phyloP scores from a whole-genome alignment of 139 green algal species.

The Chlorella sp. region DNA sequence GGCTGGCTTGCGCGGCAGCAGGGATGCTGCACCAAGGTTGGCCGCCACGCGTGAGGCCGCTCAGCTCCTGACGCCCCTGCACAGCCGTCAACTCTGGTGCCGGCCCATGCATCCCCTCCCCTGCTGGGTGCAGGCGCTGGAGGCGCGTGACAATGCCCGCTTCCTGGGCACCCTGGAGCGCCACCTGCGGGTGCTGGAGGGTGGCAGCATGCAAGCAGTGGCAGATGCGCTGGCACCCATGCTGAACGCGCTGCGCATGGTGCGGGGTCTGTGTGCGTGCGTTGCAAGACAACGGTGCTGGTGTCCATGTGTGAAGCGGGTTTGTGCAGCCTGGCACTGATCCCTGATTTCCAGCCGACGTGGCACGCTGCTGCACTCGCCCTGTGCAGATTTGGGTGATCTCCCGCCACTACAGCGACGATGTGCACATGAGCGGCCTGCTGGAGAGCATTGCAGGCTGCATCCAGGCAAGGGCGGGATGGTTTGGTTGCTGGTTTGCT shows the following conservation, averaged over 20 bases:
- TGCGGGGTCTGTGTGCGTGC: constrained; percentile 1
- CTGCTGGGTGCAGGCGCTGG: constrained; percentile 28
- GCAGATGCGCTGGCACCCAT: constrained; percentile 83
- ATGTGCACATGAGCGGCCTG: constrained; percentile 89
- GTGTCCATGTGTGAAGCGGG: neutral
- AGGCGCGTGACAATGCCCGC: constrained; percentile 93
- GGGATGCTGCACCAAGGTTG: no score
- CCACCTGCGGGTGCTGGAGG: constrained; percentile 84
- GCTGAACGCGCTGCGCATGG: constrained; percentile 92
- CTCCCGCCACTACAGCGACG: constrained; percentile 82
- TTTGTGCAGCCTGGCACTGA: neutral
- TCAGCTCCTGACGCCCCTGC: no score
- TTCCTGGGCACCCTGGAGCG: constrained; percentile 93
- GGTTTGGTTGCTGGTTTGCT: no score
- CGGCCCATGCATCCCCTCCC: no score
- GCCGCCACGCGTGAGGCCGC: no score
- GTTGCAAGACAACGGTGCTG: neutral
- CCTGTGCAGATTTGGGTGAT: constrained; percentile 85
- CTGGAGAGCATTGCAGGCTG: constrained; percentile 84
- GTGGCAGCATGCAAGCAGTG: constrained; percentile 66
- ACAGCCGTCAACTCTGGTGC: no score
- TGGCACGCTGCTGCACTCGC: neutral
- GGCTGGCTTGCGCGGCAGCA: no score
- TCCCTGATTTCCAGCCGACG: neutral
- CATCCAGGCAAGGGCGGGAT: constrained; percentile 57